Conservation (phyloP, 345 rosid species). For the Fremontodendron californicum region DNA sequence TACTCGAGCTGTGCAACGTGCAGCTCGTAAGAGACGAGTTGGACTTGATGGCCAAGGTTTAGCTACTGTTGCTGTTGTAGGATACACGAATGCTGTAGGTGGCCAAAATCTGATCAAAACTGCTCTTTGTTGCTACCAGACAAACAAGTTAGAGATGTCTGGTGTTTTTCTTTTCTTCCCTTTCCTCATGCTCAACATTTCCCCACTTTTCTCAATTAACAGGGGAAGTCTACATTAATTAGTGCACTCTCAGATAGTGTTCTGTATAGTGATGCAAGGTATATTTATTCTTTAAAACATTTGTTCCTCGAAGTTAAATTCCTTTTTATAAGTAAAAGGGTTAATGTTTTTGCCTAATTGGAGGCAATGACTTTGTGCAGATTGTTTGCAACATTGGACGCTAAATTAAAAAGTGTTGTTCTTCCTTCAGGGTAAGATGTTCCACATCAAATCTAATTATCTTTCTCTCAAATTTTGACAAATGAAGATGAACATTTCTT, state of each 20-base stretch:
- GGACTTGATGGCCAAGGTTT: conserved; percentile 45
- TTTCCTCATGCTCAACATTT: conserved; percentile 4
- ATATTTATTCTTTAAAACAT: conserved; percentile 22
- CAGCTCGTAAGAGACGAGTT: conserved; percentile 64
- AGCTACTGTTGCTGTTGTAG: conserved; percentile 87
- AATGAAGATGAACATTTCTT: background rate
- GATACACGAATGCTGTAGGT: conserved; percentile 96
- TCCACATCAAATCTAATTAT: background rate
- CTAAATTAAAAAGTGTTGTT: conserved; percentile 52
- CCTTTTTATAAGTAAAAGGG: background rate
- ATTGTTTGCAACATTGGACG: conserved; percentile 70
- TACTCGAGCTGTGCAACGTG: conserved; percentile 81
- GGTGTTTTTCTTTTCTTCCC: background rate
- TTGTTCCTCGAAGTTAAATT: conserved; percentile 6
- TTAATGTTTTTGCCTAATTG: conserved; percentile 3
- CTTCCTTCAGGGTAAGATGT: conserved; percentile 64
- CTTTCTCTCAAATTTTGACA: conserved; percentile 1
- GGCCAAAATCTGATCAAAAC: conserved; percentile 16
- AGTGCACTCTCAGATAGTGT: conserved; percentile 64
- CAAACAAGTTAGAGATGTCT: background rate
- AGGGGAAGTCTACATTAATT: conserved; percentile 91
- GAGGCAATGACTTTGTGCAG: conserved; percentile 30
- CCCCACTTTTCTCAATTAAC: conserved; percentile 15
- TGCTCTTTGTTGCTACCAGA: conserved; percentile 6
- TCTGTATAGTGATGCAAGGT: conserved; percentile 86